phyloP scores from a whole-genome alignment of 2,329 filamentous ascomycete genomes.

The Colletotrichum sansevieriae region DNA sequence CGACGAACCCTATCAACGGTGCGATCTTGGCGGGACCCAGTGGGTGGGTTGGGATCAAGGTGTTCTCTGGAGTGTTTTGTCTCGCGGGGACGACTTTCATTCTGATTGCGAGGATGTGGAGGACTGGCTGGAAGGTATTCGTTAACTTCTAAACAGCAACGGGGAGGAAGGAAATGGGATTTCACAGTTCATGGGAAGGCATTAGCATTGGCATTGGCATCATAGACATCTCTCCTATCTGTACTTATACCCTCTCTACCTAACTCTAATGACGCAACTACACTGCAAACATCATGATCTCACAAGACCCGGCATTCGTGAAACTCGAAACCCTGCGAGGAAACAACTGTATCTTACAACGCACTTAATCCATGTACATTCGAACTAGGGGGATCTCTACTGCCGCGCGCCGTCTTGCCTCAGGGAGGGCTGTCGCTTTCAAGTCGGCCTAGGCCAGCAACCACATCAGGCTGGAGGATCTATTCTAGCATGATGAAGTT shows the following conservation, averaged over 20 bases:
- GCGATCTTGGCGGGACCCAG: slow-evolving; percentile 51
- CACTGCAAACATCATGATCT: too few species aligned
- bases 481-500: too few species aligned
- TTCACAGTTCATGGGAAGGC: background rate
- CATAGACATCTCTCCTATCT: slow-evolving; percentile 15
- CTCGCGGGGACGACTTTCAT: slow-evolving; percentile 48
- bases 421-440: background rate
- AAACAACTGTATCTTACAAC: too few species aligned
- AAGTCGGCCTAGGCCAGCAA: too few species aligned
- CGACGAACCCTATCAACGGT: slow-evolving; percentile 69
- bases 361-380: too few species aligned
- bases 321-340: too few species aligned
- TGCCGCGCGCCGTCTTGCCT: background rate
- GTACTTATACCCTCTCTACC: background rate
- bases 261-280: too few species aligned
- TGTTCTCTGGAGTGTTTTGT: slow-evolving; percentile 52
- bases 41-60: slow-evolving; percentile 53
- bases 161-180: background rate
- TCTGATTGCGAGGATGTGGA: slow-evolving; percentile 44
- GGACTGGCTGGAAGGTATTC: slow-evolving; percentile 46
- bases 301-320: too few species aligned
- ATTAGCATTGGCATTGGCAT: background rate
- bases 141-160: slow-evolving; percentile 44
- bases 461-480: too few species aligned
- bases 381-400: background rate